Conservation (phyloP, 75 land plant species). For the Pseudotsuga menziesii region DNA sequence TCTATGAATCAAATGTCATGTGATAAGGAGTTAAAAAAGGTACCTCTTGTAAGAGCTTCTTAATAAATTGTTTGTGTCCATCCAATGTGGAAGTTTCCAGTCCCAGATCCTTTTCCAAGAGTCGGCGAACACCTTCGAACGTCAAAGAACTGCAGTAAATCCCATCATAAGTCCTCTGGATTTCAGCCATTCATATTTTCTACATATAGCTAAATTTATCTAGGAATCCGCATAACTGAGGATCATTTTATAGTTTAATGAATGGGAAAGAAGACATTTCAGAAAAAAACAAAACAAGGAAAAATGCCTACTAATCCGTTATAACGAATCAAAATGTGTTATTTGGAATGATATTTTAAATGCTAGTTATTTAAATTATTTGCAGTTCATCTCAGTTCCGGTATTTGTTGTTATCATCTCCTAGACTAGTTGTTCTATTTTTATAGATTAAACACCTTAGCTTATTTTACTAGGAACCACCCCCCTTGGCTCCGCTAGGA, state of each 20-base stretch:
- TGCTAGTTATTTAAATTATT: too few relatives aligned
- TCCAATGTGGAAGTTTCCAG: conserved; percentile 49
- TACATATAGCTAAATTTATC: background rate
- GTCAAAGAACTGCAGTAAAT: conserved; percentile 57
- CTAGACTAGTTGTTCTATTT: too few relatives aligned
- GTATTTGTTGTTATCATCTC: too few relatives aligned
- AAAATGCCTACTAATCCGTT: background rate
- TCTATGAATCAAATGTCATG: background rate
- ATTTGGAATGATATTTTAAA: too few relatives aligned
- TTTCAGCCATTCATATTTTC: background rate
- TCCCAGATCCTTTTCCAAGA: conserved; percentile 66
- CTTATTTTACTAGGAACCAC: too few relatives aligned
- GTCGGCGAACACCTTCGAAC: conserved; percentile 46
- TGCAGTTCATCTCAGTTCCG: too few relatives aligned
- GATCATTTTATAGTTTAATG: background rate
- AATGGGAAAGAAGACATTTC: background rate
- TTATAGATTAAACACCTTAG: too few relatives aligned
- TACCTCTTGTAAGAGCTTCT: conserved; percentile 51
- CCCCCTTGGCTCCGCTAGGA: too few relatives aligned
- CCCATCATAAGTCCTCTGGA: background rate
- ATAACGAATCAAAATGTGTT: background rate
- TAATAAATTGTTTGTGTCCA: conserved; percentile 49
- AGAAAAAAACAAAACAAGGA: background rate
- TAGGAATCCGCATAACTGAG: background rate
- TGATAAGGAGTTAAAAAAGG: background rate